Conservation (phyloP, 1,284 basidiomycete genomes). For the Fomitopsis betulina region DNA sequence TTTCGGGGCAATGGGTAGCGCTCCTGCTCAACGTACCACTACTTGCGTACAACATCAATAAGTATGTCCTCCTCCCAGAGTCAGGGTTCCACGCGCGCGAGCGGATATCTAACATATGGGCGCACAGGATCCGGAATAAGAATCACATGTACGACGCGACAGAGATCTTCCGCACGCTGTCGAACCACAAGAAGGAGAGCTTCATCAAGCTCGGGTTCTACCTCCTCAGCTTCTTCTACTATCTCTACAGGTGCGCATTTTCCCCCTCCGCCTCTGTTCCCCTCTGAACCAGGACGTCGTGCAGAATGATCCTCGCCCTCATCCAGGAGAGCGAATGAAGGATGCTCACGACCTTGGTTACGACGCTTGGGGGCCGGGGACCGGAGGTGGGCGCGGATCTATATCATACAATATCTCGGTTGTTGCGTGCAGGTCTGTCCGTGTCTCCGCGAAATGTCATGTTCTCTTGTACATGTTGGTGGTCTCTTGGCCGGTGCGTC, state of each 20-base stretch:
- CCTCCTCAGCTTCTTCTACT: conserved; percentile 94
- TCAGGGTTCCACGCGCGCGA: not conserved
- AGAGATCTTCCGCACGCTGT: conserved; percentile 96
- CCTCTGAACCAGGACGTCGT: conserved; percentile 45
- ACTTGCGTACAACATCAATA: conserved; percentile 91
- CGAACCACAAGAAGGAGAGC: conserved; percentile 94
- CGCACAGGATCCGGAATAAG: conserved; percentile 80
- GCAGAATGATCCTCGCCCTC: conserved; percentile 33
- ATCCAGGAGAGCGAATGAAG: conserved; percentile 30
- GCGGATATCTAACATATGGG: not conserved
- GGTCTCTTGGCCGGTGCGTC: too few species aligned
- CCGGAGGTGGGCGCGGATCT: conserved; percentile 3
- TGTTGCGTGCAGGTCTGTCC: conserved; percentile 3
- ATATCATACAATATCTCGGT: conserved; percentile 3
- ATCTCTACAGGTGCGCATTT: conserved; percentile 81
- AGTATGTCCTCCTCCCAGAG: conserved; percentile 49
- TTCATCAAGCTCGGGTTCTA: conserved; percentile 97
- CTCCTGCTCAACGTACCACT: conserved; percentile 91
- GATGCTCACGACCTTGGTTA: conserved; percentile 4
- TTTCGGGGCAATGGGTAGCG: conserved; percentile 94
- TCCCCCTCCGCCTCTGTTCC: conserved; percentile 20
- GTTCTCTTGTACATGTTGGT: not conserved
- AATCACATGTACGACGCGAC: conserved; percentile 99
- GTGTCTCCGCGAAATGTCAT: not conserved
- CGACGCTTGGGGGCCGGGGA: not conserved